Conservation (phyloP, 371 early-diverging fungal genomes). For the Nosema muscidifuracis region DNA sequence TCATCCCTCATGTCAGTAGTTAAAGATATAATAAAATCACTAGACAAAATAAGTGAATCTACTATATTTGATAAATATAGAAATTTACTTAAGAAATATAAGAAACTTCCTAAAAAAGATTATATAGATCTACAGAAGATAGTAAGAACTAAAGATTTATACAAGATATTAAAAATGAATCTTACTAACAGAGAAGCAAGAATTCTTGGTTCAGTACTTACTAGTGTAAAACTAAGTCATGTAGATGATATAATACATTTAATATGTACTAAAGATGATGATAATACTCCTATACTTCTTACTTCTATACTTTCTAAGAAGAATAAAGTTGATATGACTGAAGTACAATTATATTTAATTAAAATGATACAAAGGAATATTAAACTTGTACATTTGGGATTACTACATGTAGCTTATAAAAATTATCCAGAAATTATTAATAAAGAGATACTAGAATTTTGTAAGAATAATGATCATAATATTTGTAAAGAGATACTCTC, state of each 20-base stretch:
- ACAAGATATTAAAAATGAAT: constrained; percentile 29
- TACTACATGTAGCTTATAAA: constrained; percentile 19
- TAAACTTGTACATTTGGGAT: constrained; percentile 20
- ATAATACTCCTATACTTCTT: constrained; percentile 37
- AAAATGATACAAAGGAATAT: constrained; percentile 14
- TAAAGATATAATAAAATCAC: constrained; percentile 16
- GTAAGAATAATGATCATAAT: constrained; percentile 39
- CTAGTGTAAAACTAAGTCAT: constrained; percentile 29
- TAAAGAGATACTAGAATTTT: constrained; percentile 42
- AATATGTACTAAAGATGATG: constrained; percentile 2
- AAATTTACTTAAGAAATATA: constrained; percentile 27
- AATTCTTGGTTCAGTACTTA: constrained; percentile 51
- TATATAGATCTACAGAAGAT: constrained; percentile 26
- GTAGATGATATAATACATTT: constrained; percentile 47
- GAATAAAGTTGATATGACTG: constrained; percentile 20
- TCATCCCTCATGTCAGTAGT: constrained; percentile 24
- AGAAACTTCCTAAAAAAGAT: constrained; percentile 36
- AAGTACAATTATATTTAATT: constrained; percentile 26
- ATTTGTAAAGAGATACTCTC: constrained; percentile 41
- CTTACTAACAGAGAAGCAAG: constrained; percentile 36
- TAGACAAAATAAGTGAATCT: constrained; percentile 9
- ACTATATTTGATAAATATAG: constrained; percentile 9
- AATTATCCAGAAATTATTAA: constrained; percentile 29
- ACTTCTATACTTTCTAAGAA: constrained; percentile 48
- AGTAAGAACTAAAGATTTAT: constrained; percentile 8